These are phyloP conservation scores for Aspergillus fumigatiaffinis DNA, from an alignment of 2,329 filamentous ascomycete genomes.

Conservation along the genomic window DNA sequence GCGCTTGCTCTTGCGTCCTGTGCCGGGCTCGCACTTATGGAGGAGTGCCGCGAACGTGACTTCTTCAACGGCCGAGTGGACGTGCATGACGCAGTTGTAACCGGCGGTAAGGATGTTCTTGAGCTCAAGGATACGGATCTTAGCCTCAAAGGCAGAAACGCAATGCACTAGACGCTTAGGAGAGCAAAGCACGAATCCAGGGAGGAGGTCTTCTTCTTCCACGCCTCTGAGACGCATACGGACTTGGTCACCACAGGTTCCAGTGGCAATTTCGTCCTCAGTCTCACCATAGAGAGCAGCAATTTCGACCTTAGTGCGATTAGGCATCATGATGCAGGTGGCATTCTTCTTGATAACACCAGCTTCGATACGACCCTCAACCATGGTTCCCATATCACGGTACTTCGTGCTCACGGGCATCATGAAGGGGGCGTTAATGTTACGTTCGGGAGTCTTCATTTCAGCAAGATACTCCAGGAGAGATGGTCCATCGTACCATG, in stretches of 20 bases:
- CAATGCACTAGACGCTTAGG: constrained; percentile 90
- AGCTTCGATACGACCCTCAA: constrained; percentile 95
- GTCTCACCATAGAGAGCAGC: constrained; percentile 90
- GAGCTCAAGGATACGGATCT: constrained; percentile 90
- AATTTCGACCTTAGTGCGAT: constrained; percentile 74
- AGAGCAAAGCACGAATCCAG: constrained; percentile 94
- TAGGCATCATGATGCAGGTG: constrained; percentile 91
- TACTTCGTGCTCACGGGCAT: constrained; percentile 97
- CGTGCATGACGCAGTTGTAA: constrained; percentile 96
- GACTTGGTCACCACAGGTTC: constrained; percentile 91
- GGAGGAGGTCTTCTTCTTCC: constrained; percentile 94
- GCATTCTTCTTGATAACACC: constrained; percentile 89
- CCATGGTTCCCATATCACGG: constrained; percentile 92
- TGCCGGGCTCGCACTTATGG: constrained; percentile 95
- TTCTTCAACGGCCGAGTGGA: constrained; percentile 96
- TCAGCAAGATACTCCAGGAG: constrained; percentile 92
- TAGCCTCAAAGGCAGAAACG: constrained; percentile 85
- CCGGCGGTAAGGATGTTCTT: constrained; percentile 91
- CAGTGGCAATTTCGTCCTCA: constrained; percentile 80
- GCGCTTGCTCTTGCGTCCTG: constrained; percentile 85
- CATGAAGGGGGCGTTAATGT: constrained; percentile 98
- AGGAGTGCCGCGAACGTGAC: constrained; percentile 84
- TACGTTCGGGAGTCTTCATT: constrained; percentile 90
- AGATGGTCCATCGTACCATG: constrained; percentile 87
- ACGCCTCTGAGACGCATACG: constrained; percentile 87